Percentiles rank a stretch among this genome's conserved stretches.
These are phyloP conservation scores for Funneliformis caledonium DNA, from an alignment of 371 early-diverging fungal genomes.

Conservation along the genomic window DNA sequence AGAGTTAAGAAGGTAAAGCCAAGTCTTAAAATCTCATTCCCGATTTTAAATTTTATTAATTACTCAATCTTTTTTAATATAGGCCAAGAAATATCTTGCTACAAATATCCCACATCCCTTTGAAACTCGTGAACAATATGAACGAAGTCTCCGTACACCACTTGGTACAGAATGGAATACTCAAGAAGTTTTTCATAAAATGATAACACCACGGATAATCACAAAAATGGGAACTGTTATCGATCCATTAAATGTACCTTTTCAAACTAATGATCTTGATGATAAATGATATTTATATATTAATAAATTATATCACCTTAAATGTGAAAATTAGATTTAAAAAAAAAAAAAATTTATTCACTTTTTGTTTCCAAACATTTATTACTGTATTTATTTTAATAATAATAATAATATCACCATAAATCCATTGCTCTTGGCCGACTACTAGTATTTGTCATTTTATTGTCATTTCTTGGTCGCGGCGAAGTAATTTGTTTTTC, in stretches of 20 bases:
- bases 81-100: slow-evolving; percentile 76
- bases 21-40: not conserved
- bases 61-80: slow-evolving; percentile 18
- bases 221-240: slow-evolving; percentile 89
- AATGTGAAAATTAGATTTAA: too few species aligned
- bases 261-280: slow-evolving; percentile 5
- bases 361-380: not conserved
- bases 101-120: slow-evolving; percentile 85
- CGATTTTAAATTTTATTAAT: not conserved
- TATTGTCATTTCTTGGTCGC: not conserved
- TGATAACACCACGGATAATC: slow-evolving; percentile 80
- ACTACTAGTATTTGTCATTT: not conserved
- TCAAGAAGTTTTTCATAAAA: slow-evolving; percentile 65
- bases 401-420: not conserved
- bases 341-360: not conserved
- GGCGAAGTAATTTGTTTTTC: not conserved
- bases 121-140: slow-evolving; percentile 86
- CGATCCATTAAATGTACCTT: slow-evolving; percentile 65
- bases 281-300: not conserved
- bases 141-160: slow-evolving; percentile 80
- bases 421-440: slow-evolving; percentile 39
- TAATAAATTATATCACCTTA: too few species aligned
- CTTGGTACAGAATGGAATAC: slow-evolving; percentile 98
- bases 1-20: slow-evolving; percentile 70
- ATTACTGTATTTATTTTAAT: too few species aligned